Conservation (phyloP, 177 flowering plant genomes). For the Vitis hybrid region DNA sequence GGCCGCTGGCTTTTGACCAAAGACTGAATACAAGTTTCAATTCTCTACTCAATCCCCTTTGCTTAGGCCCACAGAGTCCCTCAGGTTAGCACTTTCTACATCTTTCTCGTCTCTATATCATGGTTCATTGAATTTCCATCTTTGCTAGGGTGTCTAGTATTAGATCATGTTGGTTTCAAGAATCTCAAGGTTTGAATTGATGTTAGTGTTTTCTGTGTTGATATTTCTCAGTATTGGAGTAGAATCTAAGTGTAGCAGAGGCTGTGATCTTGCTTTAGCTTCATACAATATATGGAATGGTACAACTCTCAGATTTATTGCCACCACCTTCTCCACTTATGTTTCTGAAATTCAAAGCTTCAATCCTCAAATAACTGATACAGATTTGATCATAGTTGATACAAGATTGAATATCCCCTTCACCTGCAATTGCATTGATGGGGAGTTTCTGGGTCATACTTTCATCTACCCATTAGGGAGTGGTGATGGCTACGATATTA, state of each 20-base stretch:
- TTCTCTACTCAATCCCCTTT: too few relatives aligned
- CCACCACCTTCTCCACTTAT: not conserved
- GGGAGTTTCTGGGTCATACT: slow-evolving; percentile 46
- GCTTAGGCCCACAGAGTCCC: too few relatives aligned
- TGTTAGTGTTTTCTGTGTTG: too few relatives aligned
- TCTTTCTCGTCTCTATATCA: too few relatives aligned
- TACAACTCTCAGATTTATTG: slow-evolving; percentile 20
- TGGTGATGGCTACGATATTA: slow-evolving; percentile 37
- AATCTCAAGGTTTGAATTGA: too few relatives aligned
- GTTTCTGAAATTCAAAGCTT: slow-evolving; percentile 17
- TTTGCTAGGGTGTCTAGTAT: too few relatives aligned
- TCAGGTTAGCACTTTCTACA: too few relatives aligned
- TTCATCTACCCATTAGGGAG: slow-evolving; percentile 29
- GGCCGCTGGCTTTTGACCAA: too few relatives aligned
- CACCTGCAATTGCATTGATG: slow-evolving; percentile 54
- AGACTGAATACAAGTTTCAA: too few relatives aligned
- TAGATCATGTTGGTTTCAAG: too few relatives aligned
- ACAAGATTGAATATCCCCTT: slow-evolving; percentile 59
- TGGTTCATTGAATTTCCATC: too few relatives aligned
- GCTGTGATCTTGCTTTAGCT: slow-evolving; percentile 49
- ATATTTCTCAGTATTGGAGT: not conserved
- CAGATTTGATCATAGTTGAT: slow-evolving; percentile 26
- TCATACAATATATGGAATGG: slow-evolving; percentile 45
- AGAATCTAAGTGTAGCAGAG: slow-evolving; percentile 35
- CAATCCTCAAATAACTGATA: slow-evolving; percentile 36